Evolutionary conservation across 176 grass and related monocot genomes (phyloP).

Genomic region (barley (Hordeum vulgare)): DNA sequence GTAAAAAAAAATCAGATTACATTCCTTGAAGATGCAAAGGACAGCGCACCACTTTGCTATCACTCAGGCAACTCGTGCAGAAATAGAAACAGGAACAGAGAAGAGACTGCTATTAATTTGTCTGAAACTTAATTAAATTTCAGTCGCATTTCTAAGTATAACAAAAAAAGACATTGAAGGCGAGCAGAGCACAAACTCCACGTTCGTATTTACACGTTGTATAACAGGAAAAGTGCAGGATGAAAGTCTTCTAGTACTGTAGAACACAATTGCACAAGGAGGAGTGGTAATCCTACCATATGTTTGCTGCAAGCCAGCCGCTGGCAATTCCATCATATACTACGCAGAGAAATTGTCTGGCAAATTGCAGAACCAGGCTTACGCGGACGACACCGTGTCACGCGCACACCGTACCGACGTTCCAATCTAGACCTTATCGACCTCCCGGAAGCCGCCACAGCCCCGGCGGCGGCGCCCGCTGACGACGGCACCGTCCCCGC

Average conservation of each 20-base stretch:
- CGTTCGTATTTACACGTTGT: neutral
- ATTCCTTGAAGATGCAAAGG: neutral
- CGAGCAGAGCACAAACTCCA: neutral
- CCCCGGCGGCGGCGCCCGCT: neutral
- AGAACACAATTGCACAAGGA: neutral
- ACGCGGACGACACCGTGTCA: neutral
- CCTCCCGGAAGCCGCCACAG: conserved; percentile 15
- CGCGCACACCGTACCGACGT: neutral
- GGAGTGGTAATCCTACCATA: no score
- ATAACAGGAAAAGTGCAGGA: neutral
- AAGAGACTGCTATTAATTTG: no score
- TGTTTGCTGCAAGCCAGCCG: no score
- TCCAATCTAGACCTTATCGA: conserved; percentile 24
- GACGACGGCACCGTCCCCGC: conserved; percentile 2
- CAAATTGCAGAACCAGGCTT: neutral
- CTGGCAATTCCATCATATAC: no score
- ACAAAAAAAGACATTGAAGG: neutral
- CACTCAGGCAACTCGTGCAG: neutral
- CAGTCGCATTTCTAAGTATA: neutral
- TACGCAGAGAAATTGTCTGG: neutral
- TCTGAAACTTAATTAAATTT: neutral
- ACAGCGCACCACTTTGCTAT: neutral
- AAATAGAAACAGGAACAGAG: neutral
- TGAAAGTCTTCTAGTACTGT: neutral
- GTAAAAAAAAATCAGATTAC: no score